A percentile compares a stretch with the other conserved stretches of the same genome.
Evolutionary conservation across 345 rosid species (phyloP).

Genomic region (Kernera saxatilis): DNA sequence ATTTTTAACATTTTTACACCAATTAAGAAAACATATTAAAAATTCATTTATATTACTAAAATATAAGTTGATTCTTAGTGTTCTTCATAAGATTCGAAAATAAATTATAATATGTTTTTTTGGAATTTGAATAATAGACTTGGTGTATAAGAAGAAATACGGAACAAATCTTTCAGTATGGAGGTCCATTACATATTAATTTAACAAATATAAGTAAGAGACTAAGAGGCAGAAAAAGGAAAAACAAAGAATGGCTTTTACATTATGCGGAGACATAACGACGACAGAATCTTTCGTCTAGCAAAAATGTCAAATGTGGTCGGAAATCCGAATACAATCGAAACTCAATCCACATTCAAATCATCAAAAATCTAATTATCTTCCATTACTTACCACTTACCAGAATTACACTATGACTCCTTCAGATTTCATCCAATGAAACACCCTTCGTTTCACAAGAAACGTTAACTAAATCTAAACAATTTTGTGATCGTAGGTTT

Average conservation of each 20-base stretch:
- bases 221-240: not conserved
- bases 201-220: not conserved
- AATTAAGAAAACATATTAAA: too few relatives aligned
- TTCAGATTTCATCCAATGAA: not conserved
- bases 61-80: too few relatives aligned
- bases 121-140: not conserved
- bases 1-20: too few relatives aligned
- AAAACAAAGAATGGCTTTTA: slow-evolving; percentile 13
- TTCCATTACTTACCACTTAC: not conserved
- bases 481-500: too few relatives aligned
- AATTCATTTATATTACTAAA: too few relatives aligned
- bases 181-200: slow-evolving; percentile 22
- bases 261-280: slow-evolving; percentile 1
- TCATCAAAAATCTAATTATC: not conserved
- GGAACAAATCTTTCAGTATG: not conserved
- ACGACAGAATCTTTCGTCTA: slow-evolving; percentile 22
- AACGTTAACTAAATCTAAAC: too few relatives aligned
- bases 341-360: slow-evolving; percentile 45
- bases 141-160: not conserved
- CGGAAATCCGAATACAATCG: slow-evolving; percentile 91
- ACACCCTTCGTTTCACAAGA: not conserved
- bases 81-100: too few relatives aligned
- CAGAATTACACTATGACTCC: not conserved
- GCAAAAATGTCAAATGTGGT: slow-evolving; percentile 50
- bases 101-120: too few relatives aligned